Evolutionary conservation across 306 rosid genomes (phyloP), one percentile per base, ranked within the genome.

Genomic region (Cicer judaicum): DNA sequence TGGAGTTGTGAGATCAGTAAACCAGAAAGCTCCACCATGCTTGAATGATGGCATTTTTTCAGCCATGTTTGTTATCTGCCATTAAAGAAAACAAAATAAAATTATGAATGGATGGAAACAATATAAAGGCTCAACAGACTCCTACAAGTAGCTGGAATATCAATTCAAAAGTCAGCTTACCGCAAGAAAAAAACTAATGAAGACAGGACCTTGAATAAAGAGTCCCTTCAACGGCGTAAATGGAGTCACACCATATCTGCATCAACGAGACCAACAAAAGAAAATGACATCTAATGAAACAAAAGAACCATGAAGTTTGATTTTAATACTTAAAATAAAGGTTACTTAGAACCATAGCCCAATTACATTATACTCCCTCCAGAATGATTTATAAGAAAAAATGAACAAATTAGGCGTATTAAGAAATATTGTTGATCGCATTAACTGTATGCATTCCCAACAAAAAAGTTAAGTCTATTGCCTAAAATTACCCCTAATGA

Each of bases 21-120:
- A 94, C 98, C 98, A 94, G 85, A 0, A 87, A 59, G 90, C 91
- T 68, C 98, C 98, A 5, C 98, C 98, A 70, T 53, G 70, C 87
- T 94, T 91, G 72, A 94, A 94, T 43, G 98, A 94, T 64, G 96
- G 96, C 79, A 91, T 41, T 64, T 91, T 91, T 76, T 90, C 96
- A 84, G 96, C 88, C 98, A 94, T 94, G 71, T 90, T 94, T 8
- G 81, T 14, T 78, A 94, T 79, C 99, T 94, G 79, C 36, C 70
- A 82, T 81, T 73, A 64, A 78, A 82, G 18, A 66, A 80, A 68
- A 65, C 12, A 73, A 71, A 34, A 50, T 49, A 46, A 67, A 29
- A 24, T 60, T 34, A 79, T 63, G 72, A 81, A 65, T n/a, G 41
- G 41, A 41, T 55, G 84, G 60, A 69, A 44, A 87, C 38, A 71